phyloP scores from a whole-genome alignment of 2,329 filamentous ascomycete genomes.

The Phialophora expanda region DNA sequence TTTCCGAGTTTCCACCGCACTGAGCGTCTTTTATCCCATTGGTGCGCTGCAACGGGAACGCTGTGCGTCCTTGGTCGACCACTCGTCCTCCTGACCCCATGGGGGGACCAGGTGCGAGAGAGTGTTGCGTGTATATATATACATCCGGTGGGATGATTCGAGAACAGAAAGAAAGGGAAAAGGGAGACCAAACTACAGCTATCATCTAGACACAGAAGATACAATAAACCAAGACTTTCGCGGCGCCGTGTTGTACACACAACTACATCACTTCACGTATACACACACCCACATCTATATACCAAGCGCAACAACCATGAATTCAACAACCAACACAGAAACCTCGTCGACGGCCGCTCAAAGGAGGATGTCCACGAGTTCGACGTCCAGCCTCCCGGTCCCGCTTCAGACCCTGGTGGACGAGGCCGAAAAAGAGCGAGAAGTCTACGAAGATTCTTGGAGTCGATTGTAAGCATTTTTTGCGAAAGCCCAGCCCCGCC shows the following conservation, averaged over 20 bases:
- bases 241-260: too few relatives aligned
- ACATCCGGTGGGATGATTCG: not conserved
- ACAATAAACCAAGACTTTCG: too few relatives aligned
- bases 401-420: conserved; percentile 13
- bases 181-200: not conserved
- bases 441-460: conserved; percentile 15
- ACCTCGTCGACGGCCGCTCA: not conserved
- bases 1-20: not conserved
- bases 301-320: not conserved
- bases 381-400: conserved; percentile 9
- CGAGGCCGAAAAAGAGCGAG: conserved; percentile 6
- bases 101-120: not conserved
- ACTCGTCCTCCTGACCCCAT: conserved; percentile 1
- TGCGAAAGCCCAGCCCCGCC: not conserved
- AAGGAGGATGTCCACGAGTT: not conserved
- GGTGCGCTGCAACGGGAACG: not conserved
- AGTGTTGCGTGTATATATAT: not conserved
- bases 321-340: conserved; percentile 1
- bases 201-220: too few relatives aligned
- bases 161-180: not conserved
- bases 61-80: not conserved
- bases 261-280: not conserved
- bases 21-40: conserved; percentile 5
- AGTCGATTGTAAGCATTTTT: not conserved
- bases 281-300: not conserved